These are phyloP conservation scores for Catharanthus roseus DNA, from an alignment of 257 asterid genomes.

Conservation along the genomic window DNA sequence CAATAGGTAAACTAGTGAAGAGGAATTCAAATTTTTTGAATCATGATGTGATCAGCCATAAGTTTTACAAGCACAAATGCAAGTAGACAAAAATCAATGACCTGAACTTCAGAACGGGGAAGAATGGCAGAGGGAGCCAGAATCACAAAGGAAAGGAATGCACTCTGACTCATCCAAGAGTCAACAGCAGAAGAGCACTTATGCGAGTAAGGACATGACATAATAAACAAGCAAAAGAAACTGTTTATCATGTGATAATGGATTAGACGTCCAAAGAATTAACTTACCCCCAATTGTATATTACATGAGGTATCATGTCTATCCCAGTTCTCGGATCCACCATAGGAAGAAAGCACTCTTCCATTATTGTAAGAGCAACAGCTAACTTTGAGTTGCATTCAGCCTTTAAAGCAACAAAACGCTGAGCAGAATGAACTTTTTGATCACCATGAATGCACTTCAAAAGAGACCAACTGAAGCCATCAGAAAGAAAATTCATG, in stretches of 20 bases:
- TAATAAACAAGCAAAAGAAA: slow-evolving; percentile 3
- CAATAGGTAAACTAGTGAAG: not conserved
- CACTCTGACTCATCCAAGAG: not conserved
- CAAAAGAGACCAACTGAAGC: slow-evolving; percentile 75
- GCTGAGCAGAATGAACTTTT: slow-evolving; percentile 55
- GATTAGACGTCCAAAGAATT: slow-evolving; percentile 7
- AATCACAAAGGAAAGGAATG: not conserved
- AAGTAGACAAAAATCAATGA: not conserved
- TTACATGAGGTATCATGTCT: slow-evolving; percentile 96
- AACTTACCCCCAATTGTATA: slow-evolving; percentile 93
- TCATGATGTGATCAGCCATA: not conserved
- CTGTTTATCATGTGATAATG: not conserved
- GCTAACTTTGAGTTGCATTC: slow-evolving; percentile 97
- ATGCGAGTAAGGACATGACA: not conserved
- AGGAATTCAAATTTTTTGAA: not conserved
- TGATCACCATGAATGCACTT: slow-evolving; percentile 81
- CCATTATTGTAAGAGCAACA: slow-evolving; percentile 92
- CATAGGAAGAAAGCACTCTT: slow-evolving; percentile 98
- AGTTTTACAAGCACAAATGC: not conserved
- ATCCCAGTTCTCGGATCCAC: slow-evolving; percentile 91
- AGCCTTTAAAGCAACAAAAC: slow-evolving; percentile 63
- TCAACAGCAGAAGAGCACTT: not conserved
- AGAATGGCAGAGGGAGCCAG: not conserved
- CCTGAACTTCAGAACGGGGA: not conserved
- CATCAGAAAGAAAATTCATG: slow-evolving; percentile 54